These are phyloP conservation scores for Chaetoceros muelleri DNA, from an alignment of 108 stramenopile genomes.

Conservation along the genomic window DNA sequence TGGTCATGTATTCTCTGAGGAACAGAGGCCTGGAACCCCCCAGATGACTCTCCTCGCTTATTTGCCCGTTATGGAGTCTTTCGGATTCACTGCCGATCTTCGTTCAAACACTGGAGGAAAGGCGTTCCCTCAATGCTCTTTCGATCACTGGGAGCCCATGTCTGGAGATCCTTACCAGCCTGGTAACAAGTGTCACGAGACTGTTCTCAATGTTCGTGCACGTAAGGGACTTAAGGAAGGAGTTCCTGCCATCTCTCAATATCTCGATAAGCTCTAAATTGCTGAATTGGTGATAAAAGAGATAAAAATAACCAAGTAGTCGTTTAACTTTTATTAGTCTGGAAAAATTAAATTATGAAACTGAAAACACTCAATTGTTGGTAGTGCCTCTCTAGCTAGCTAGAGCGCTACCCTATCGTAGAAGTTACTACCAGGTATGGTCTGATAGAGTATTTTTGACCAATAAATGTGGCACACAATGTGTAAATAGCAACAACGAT, in stretches of 20 bases:
- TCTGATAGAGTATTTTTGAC: too few relatives aligned
- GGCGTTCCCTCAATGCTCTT: constrained; percentile 99
- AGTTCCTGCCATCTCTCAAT: constrained; percentile 91
- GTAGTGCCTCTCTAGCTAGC: too few relatives aligned
- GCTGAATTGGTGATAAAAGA: neutral
- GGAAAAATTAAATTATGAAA: too few relatives aligned
- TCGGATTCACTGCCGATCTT: constrained; percentile 98
- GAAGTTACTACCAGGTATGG: too few relatives aligned
- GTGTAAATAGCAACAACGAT: too few relatives aligned
- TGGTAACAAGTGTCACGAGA: constrained; percentile 87
- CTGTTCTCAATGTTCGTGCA: constrained; percentile 82
- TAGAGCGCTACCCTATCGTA: too few relatives aligned
- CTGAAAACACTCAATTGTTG: too few relatives aligned
- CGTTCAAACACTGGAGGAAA: constrained; percentile 99
- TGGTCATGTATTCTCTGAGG: constrained; percentile 98
- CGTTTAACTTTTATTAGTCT: too few relatives aligned
- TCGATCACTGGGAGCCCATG: constrained; percentile 99
- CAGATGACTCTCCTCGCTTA: constrained; percentile 97
- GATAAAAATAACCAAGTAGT: constrained; percentile 6
- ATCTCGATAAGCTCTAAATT: constrained; percentile 98
- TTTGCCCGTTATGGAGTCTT: constrained; percentile 99
- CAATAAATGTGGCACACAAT: too few relatives aligned
- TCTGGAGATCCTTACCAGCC: constrained; percentile 77
- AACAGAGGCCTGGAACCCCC: constrained; percentile 95
- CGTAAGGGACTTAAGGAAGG: constrained; percentile 96